phyloP scores from a whole-genome alignment of 768 basidiomycete species.

The Cystofilobasidium ferigula region DNA sequence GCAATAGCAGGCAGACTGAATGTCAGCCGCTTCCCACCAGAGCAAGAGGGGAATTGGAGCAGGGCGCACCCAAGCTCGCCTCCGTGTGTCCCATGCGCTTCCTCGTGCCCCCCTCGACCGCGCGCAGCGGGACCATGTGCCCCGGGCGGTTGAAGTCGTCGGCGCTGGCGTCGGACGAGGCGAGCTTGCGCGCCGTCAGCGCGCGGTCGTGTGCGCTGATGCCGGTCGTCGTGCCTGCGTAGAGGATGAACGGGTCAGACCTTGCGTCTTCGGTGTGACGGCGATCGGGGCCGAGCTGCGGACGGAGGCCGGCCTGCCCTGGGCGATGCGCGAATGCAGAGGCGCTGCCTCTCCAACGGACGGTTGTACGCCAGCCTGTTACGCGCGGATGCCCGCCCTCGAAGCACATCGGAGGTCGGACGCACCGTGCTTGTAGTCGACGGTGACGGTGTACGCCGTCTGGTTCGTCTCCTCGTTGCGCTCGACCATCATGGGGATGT shows the following conservation, averaged over 20 bases:
- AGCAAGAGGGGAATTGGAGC: not conserved
- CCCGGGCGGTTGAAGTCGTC: slow-evolving; percentile 83
- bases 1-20: not conserved
- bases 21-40: not conserved
- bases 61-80: slow-evolving; percentile 51
- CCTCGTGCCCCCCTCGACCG: slow-evolving; percentile 71
- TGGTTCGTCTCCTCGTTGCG: slow-evolving; percentile 78
- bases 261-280: too few species aligned
- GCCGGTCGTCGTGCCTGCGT: slow-evolving; percentile 76
- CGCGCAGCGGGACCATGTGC: slow-evolving; percentile 86
- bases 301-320: too few species aligned
- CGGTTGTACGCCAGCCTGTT: too few species aligned
- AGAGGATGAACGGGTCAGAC: slow-evolving; percentile 3
- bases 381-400: too few species aligned
- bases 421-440: slow-evolving; percentile 81
- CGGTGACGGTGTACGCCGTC: slow-evolving; percentile 91
- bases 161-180: slow-evolving; percentile 45
- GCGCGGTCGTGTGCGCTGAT: slow-evolving; percentile 94
- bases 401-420: slow-evolving; percentile 19
- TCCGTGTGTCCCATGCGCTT: slow-evolving; percentile 91
- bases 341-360: too few species aligned
- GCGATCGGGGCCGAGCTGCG: too few species aligned
- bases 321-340: too few species aligned
- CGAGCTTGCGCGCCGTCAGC: slow-evolving; percentile 71
- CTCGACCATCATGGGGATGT: slow-evolving; percentile 88